Base-by-base conservation (phyloP, 2,329 filamentous ascomycete genomes). In the Ophiocordyceps unilateralis region DNA sequence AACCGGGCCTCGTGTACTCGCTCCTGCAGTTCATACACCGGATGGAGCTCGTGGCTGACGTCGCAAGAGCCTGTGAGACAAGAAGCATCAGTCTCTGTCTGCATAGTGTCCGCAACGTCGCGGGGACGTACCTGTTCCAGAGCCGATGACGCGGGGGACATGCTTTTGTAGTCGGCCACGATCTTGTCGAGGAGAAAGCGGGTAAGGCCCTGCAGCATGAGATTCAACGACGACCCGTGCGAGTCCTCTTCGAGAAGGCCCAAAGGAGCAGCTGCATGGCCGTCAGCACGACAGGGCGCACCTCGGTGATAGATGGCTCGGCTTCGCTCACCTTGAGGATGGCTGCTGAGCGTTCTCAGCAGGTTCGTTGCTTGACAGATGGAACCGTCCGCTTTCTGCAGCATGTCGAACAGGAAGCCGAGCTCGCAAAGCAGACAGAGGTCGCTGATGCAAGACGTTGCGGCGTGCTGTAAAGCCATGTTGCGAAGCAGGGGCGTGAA, bases 321-420 rank as follows among this genome's bases (percentile, higher is more conserved):
- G 21, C 7, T 4, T 4, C 9, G 15, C 64, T 44, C 60, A 71
- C 78, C 79, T 66, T 88, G 83, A 2, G 84, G 79, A 47, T 87
- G 81, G 49, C 79, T 81, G 57, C 84, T 88, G 45, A 98, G 79
- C 0, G 87, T 84, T 59, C 91, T 93, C 26, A 96, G 67, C 48
- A 98, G 74, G 55, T 98, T 98, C 0, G 89, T 94, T 14, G 91
- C 91, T 57, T 98, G 91, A 51, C 91, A 98, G 46, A 93, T 93
- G 44, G 88, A 82, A 0, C 88, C 89, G 48, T 83, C 82, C 2
- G 91, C 91, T 58, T 96, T 98, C 53, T 96, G 83, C 21, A 98
- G 72, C 91, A 98, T 98, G 56, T 98, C 93, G 52, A 94, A 93
- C 10, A 98, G 67, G 57, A 91, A 98, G 1, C 91, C 91, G 50